phyloP scores from a whole-genome alignment of 2,329 filamentous ascomycete genomes.

The Colletotrichum limetticola region DNA sequence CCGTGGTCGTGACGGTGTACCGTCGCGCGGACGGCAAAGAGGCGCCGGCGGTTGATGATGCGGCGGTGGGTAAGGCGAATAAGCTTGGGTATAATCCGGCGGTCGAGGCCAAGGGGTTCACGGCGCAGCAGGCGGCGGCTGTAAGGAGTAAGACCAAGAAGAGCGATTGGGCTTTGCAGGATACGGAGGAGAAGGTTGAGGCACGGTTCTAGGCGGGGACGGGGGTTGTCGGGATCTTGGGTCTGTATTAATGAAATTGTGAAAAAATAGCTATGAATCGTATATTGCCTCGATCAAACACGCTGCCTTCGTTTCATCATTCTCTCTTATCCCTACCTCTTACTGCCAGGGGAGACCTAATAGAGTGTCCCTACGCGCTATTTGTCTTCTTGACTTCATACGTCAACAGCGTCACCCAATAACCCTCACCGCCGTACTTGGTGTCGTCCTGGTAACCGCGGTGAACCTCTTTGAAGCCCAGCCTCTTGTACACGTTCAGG shows the following conservation, averaged over 20 bases:
- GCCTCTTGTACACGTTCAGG: conserved; percentile 38
- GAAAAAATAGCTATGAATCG: background rate
- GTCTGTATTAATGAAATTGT: background rate
- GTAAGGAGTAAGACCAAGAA: conserved; percentile 74
- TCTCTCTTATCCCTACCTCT: background rate
- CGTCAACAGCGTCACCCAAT: conserved; percentile 14
- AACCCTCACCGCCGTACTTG: conserved; percentile 16
- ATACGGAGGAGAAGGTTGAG: conserved; percentile 59
- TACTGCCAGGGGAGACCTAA: too few species aligned
- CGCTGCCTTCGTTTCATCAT: background rate
- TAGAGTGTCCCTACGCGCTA: background rate
- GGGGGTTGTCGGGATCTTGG: background rate
- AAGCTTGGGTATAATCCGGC: conserved; percentile 92
- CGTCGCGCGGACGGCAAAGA: conserved; percentile 80
- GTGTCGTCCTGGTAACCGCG: conserved; percentile 41
- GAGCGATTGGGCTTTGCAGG: conserved; percentile 82
- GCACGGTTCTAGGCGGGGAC: conserved; percentile 45
- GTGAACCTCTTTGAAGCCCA: conserved; percentile 39
- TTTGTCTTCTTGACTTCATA: conserved; percentile 4
- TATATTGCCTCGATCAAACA: background rate
- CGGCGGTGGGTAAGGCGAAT: conserved; percentile 72
- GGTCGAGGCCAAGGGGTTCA: conserved; percentile 89
- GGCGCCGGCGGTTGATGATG: conserved; percentile 69
- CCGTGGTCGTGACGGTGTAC: conserved; percentile 91
- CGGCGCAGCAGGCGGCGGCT: conserved; percentile 75